Conservation (phyloP, 192 early-diverging fungal genomes). For the Linnemannia schmuckeri region DNA sequence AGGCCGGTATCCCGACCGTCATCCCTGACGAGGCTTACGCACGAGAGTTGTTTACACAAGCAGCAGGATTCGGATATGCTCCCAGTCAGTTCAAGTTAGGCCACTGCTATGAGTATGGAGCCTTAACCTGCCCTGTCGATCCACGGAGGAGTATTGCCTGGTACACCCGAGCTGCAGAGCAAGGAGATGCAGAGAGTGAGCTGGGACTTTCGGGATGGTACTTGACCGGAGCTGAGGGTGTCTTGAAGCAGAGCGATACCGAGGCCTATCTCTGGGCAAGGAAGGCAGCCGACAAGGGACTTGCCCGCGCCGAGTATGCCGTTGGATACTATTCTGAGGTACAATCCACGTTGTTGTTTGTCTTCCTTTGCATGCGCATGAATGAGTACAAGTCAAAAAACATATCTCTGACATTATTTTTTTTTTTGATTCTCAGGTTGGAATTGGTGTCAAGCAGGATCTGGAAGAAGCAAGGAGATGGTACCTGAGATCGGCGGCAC, state of each 20-base stretch:
- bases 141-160: conserved; percentile 93
- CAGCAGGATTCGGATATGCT: conserved; percentile 93
- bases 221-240: conserved; percentile 91
- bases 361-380: not conserved
- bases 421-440: conserved; percentile 54
- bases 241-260: conserved; percentile 89
- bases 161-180: conserved; percentile 95
- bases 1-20: conserved; percentile 70
- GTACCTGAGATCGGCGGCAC: conserved; percentile 80
- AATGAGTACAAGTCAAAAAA: not conserved
- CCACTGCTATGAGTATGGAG: conserved; percentile 93
- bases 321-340: conserved; percentile 95
- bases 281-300: conserved; percentile 94
- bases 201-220: conserved; percentile 98
- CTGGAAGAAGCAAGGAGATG: conserved; percentile 89
- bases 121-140: conserved; percentile 88
- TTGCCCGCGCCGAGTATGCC: conserved; percentile 96
- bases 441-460: conserved; percentile 84
- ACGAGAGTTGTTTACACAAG: conserved; percentile 90
- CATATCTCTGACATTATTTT: not conserved
- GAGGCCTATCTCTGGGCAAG: conserved; percentile 98
- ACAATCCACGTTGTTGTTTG: not conserved
- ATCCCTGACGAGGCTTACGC: conserved; percentile 89
- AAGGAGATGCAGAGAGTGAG: conserved; percentile 91
- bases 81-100: conserved; percentile 95